A percentile compares a stretch with the other conserved stretches of the same genome.
These are phyloP conservation scores for Sapria himalayana DNA, from an alignment of 345 rosid genomes.

Conservation along the genomic window DNA sequence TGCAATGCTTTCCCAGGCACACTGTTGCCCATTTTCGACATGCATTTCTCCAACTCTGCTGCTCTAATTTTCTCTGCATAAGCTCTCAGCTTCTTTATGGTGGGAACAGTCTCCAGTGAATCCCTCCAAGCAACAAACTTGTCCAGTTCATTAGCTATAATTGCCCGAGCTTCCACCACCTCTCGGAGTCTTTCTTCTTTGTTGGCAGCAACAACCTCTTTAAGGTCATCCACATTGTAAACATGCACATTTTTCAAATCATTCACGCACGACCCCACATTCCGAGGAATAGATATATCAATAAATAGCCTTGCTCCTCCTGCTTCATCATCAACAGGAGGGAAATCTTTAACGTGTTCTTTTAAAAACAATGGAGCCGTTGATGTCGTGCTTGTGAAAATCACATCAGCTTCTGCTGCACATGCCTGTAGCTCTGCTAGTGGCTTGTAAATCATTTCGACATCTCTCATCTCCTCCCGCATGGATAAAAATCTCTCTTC, in stretches of 20 bases:
- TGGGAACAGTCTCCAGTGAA: constrained; percentile 82
- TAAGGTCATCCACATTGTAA: constrained; percentile 85
- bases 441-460: constrained; percentile 48
- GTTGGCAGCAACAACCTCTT: constrained; percentile 97
- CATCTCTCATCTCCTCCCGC: constrained; percentile 42
- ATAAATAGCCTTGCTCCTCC: constrained; percentile 58
- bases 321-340: constrained; percentile 26
- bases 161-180: constrained; percentile 88
- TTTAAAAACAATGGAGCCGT: constrained; percentile 54
- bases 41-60: constrained; percentile 70
- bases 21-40: constrained; percentile 85
- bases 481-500: constrained; percentile 75
- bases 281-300: constrained; percentile 84
- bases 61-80: constrained; percentile 77
- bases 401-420: constrained; percentile 69
- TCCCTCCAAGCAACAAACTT: constrained; percentile 94
- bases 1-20: constrained; percentile 60
- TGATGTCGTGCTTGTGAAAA: constrained; percentile 88
- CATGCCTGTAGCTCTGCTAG: constrained; percentile 47
- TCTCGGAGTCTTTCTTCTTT: constrained; percentile 80
- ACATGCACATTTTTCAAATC: constrained; percentile 36
- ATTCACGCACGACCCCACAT: constrained; percentile 57
- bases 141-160: constrained; percentile 57
- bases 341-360: constrained; percentile 42
- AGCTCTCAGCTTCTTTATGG: constrained; percentile 84